phyloP scores from a whole-genome alignment of 768 basidiomycete species.

The Tylopilus plumbeoviolaceoides region DNA sequence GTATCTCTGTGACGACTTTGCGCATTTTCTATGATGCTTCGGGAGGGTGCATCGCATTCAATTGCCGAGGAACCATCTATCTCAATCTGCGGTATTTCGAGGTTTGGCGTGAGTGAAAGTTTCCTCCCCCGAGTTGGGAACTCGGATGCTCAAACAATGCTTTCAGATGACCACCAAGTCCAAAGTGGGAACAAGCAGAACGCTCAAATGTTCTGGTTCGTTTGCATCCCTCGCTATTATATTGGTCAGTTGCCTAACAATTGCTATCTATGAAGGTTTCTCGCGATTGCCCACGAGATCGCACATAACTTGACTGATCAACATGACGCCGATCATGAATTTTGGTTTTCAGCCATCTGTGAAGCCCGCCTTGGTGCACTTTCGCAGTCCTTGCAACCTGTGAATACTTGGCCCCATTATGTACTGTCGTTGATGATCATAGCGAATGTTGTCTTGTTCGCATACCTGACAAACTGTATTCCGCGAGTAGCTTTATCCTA shows the following conservation, averaged over 20 bases:
- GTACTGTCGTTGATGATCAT: background rate
- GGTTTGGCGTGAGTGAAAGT: slow-evolving; percentile 57
- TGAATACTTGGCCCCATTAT: background rate
- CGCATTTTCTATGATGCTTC: slow-evolving; percentile 79
- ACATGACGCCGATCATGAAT: slow-evolving; percentile 87
- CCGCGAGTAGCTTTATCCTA: too few species aligned
- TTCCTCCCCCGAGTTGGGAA: too few species aligned
- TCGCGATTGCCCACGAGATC: slow-evolving; percentile 85
- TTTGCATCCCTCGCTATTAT: too few species aligned
- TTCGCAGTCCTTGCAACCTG: slow-evolving; percentile 13
- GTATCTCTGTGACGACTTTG: slow-evolving; percentile 60
- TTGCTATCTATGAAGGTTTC: slow-evolving; percentile 53
- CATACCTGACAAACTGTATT: too few species aligned
- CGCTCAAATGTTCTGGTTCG: background rate
- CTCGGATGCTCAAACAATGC: background rate
- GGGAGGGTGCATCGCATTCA: slow-evolving; percentile 87
- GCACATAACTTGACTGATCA: slow-evolving; percentile 81
- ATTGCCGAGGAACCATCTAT: slow-evolving; percentile 78
- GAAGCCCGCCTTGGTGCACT: slow-evolving; percentile 52
- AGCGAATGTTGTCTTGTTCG: background rate
- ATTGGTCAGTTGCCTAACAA: background rate
- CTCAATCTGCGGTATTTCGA: slow-evolving; percentile 51
- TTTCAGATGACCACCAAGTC: background rate
- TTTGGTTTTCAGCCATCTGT: slow-evolving; percentile 86
- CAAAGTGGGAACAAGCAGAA: background rate